These are phyloP conservation scores for Tylopilus sp. DNA, from an alignment of 768 basidiomycete species.

Conservation along the genomic window DNA sequence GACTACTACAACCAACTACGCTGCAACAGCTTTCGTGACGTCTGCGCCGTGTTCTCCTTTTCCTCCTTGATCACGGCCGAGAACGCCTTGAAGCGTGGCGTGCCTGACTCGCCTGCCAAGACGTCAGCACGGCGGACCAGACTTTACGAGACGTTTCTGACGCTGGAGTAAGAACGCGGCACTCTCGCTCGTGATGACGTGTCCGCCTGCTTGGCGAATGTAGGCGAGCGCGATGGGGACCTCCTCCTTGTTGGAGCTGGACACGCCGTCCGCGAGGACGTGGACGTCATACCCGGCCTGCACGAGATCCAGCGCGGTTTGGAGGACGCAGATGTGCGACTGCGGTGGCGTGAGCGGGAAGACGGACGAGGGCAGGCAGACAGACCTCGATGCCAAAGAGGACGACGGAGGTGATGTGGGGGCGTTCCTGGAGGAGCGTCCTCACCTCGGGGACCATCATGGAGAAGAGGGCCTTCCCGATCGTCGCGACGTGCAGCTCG, in stretches of 20 bases:
- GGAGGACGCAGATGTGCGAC: slow-evolving; percentile 89
- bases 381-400: slow-evolving; percentile 87
- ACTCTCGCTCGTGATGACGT: slow-evolving; percentile 80
- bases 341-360: slow-evolving; percentile 29
- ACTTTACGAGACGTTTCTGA: slow-evolving; percentile 24
- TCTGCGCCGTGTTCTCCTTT: slow-evolving; percentile 54
- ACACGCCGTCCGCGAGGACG: slow-evolving; percentile 81
- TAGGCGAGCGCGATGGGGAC: slow-evolving; percentile 69
- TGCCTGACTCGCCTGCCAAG: slow-evolving; percentile 52
- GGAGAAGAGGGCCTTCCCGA: slow-evolving; percentile 80
- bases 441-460: slow-evolving; percentile 76
- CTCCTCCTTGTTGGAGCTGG: slow-evolving; percentile 78
- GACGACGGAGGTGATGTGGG: slow-evolving; percentile 56
- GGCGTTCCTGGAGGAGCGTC: slow-evolving; percentile 44
- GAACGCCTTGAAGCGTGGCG: slow-evolving; percentile 69
- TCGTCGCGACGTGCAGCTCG: slow-evolving; percentile 53
- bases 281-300: slow-evolving; percentile 50
- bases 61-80: slow-evolving; percentile 73
- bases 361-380: background rate
- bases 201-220: slow-evolving; percentile 70
- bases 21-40: slow-evolving; percentile 33
- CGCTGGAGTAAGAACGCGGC: slow-evolving; percentile 74
- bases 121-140: slow-evolving; percentile 11
- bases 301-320: slow-evolving; percentile 73
- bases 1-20: slow-evolving; percentile 20